Evolutionary conservation across 768 basidiomycete species (phyloP), one percentile per base, ranked within the genome.

Genomic region (Leccinum disarticulatum): DNA sequence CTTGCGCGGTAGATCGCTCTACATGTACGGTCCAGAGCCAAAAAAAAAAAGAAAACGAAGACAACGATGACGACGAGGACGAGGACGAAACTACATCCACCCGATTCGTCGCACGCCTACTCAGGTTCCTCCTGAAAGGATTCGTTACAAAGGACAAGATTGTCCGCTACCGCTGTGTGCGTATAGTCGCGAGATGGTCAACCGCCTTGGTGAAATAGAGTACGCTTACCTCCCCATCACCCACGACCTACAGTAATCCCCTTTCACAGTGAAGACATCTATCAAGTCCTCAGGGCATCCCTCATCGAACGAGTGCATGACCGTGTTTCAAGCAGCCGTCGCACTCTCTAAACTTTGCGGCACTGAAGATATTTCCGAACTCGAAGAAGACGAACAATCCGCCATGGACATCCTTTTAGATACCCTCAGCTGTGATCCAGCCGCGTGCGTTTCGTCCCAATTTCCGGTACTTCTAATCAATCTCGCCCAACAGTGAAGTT

Each of bases 141-240:
- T 93, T 93, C 72, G 66, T 77, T 15, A 87, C 93, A 4, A 96
- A 94, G 72, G 93, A 96, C 76, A 98, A 95, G 75, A 80, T 79
- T 47, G 87, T 92, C 41, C 83, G 95, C 6, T 96, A 87, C 69
- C 86, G 95, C 19, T 87, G 86, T 33, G 78, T 91, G 2, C 87
- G 90, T 55, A 75, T 86, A n/a, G 81, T 92, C 14, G 84, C 89
- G 87, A 90, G 65, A 87, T 94, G 81, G 84, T 96, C 13, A 81
- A 84, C 1, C 83, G 87, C 58, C 77, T 97, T 0, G 92, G 92
- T 8, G 89, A 88, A 74, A 81, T 98, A 58, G 93, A 95, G 95
- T 97, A 68, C 56, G 88, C 2, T 10, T 49, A 25, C 17, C 25
- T 38, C 36, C 52, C 17, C 61, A 25, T 47, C 8, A 48, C 54